Evolutionary conservation across 345 rosid genomes (phyloP), one percentile per base, ranked within the genome.

Genomic region (Euphorbia peplus): DNA sequence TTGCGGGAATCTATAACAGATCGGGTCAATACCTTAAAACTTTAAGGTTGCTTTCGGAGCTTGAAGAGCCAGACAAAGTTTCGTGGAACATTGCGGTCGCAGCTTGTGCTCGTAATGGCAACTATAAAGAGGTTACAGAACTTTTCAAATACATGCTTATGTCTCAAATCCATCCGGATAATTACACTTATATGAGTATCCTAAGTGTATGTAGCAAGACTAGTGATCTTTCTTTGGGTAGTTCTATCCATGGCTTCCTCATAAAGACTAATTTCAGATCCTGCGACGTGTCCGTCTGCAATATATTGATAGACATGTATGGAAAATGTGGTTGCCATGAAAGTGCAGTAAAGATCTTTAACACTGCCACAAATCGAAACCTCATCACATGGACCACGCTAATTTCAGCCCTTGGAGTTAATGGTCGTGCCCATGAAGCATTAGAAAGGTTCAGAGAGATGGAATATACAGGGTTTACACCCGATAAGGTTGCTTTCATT

Each of bases 71-170:
- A 2, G 96, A 91, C 57, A 64, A 58, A 60, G 86, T 87, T 71
- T 89, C 96, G 50, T 93, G 95, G 97, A 93, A 91, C 74, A 89
- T 89, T 69, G 82, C 73, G 39, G 79, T 87, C 51, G 86, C 92
- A 15, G 96, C 98, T 68, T 87, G 88, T 79, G 84, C 93, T 69
- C 95, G 85, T 29, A 72, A 55, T 47, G 82, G 86, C 68, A 42
- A 83, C 64, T 66, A 81, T 50, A 59, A 70, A 66, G 89, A 91
- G 80, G 95, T 72, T 54, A 74, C 86, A 16, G 82, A 85, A 73
- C 80, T 89, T 68, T 89, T 91, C 68, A 88, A 81, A 69, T 73
- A 80, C 69, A 82, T 88, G 91, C 83, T n/a, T 35, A 59, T 73
- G 28, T 77, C 76, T 70, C 68, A 69, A 54, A 77, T 84, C 60